Evolutionary conservation across 2,329 filamentous ascomycete species (phyloP).

Genomic region (Paraphoma sp.): DNA sequence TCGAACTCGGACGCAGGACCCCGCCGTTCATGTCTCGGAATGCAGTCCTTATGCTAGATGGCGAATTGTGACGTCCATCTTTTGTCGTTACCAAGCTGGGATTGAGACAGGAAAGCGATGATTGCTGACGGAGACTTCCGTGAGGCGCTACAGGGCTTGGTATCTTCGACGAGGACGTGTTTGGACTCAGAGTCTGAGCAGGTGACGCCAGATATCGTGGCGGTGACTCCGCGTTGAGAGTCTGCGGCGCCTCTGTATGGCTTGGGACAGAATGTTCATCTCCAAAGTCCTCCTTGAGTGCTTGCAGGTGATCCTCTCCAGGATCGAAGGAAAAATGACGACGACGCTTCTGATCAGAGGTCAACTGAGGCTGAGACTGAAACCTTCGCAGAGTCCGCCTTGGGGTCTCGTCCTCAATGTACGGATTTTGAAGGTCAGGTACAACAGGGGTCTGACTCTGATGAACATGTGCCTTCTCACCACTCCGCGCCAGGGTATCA

Average conservation of each 20-base stretch:
- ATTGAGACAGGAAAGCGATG: slow-evolving; percentile 48
- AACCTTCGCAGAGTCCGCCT: slow-evolving; percentile 10
- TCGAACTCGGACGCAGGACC: slow-evolving; percentile 13
- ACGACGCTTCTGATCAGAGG: slow-evolving; percentile 22
- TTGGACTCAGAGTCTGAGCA: slow-evolving; percentile 8
- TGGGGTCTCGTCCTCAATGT: slow-evolving; percentile 1
- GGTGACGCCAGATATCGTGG: not conserved
- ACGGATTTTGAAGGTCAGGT: not conserved
- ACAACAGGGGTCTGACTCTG: not conserved
- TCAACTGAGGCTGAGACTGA: slow-evolving; percentile 27
- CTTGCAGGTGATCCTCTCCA: slow-evolving; percentile 47
- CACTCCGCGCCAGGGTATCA: not conserved
- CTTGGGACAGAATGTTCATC: not conserved
- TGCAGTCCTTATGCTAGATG: slow-evolving; percentile 37
- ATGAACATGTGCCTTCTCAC: not conserved
- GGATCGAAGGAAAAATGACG: slow-evolving; percentile 54
- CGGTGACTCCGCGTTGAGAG: not conserved
- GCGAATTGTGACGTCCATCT: slow-evolving; percentile 36
- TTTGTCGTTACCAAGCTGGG: slow-evolving; percentile 28
- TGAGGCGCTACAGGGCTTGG: slow-evolving; percentile 50
- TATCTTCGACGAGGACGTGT: slow-evolving; percentile 45
- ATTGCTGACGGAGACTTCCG: slow-evolving; percentile 47
- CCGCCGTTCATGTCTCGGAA: slow-evolving; percentile 26
- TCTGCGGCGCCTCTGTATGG: too few species aligned
- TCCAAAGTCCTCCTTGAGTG: slow-evolving; percentile 20